Percentiles rank a stretch among this genome's conserved stretches.
phyloP scores from a whole-genome alignment of 2,329 filamentous ascomycete species.

The Amauroascus verrucosus region DNA sequence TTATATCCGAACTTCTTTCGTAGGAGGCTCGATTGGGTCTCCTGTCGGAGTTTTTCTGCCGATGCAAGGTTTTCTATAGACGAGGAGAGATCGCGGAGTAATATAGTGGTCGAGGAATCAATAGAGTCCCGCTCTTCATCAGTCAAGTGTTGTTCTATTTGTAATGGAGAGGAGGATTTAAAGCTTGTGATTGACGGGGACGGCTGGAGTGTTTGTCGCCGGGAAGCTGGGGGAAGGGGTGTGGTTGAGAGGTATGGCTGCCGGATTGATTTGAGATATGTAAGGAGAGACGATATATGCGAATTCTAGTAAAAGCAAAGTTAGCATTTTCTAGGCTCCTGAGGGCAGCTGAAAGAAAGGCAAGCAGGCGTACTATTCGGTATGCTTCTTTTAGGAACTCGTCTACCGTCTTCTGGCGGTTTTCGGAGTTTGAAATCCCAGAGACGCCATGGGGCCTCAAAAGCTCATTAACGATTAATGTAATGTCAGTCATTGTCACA shows the following conservation, averaged over 20 bases:
- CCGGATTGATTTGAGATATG: constrained; percentile 71
- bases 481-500: constrained; percentile 34
- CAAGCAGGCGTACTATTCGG: constrained; percentile 56
- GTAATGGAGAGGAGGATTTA: constrained; percentile 26
- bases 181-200: constrained; percentile 32
- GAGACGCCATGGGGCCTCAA: constrained; percentile 28
- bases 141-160: constrained; percentile 52
- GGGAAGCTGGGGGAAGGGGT: constrained; percentile 47
- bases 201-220: constrained; percentile 19
- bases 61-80: constrained; percentile 71
- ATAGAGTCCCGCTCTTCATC: constrained; percentile 77
- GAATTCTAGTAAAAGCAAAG: constrained; percentile 51
- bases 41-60: constrained; percentile 69
- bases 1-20: constrained; percentile 57
- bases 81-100: constrained; percentile 74
- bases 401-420: constrained; percentile 46
- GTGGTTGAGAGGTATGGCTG: constrained; percentile 84
- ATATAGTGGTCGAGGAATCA: constrained; percentile 73
- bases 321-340: background rate
- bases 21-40: constrained; percentile 61
- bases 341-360: background rate
- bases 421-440: constrained; percentile 26
- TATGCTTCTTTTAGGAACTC: constrained; percentile 91
- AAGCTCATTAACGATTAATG: constrained; percentile 28
- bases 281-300: constrained; percentile 69